Conservation (phyloP, 139 green algal species). For the Auxenochlorella protothecoides region DNA sequence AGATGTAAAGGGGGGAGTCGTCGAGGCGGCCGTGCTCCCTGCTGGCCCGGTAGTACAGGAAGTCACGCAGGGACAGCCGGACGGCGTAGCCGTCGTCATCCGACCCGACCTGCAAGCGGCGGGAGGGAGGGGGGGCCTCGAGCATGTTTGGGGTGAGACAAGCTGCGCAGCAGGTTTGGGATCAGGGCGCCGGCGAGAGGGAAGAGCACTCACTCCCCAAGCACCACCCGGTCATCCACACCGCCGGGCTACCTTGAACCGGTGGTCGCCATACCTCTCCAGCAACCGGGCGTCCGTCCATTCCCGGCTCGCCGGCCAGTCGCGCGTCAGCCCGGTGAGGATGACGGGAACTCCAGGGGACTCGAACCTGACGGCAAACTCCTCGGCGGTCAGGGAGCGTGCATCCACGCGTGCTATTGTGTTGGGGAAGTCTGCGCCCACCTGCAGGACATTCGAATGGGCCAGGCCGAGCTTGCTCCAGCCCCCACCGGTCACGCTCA, state of each 20-base stretch:
- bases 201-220: no score
- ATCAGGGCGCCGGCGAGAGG: no score
- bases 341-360: slow-evolving; percentile 50
- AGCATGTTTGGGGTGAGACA: not conserved
- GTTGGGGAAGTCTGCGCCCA: slow-evolving; percentile 29
- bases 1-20: slow-evolving; percentile 73
- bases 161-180: not conserved
- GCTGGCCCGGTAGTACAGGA: slow-evolving; percentile 52
- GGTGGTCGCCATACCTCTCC: slow-evolving; percentile 43
- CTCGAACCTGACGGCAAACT: slow-evolving; percentile 66
- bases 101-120: slow-evolving; percentile 55
- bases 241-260: slow-evolving; percentile 58
- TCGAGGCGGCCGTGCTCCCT: slow-evolving; percentile 37
- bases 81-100: slow-evolving; percentile 89
- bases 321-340: slow-evolving; percentile 51
- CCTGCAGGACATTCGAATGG: no score
- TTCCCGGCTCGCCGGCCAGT: slow-evolving; percentile 38
- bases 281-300: slow-evolving; percentile 47
- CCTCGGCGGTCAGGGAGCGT: slow-evolving; percentile 23
- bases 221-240: no score
- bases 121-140: not conserved
- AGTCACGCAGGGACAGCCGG: slow-evolving; percentile 64
- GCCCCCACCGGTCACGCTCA: slow-evolving; percentile 62
- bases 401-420: slow-evolving; percentile 37
- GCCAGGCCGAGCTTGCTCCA: slow-evolving; percentile 28